A percentile compares a stretch with the other conserved stretches of the same genome.
Conservation (phyloP, 2,329 filamentous ascomycete genomes). For the Incumbomyces lentus region DNA sequence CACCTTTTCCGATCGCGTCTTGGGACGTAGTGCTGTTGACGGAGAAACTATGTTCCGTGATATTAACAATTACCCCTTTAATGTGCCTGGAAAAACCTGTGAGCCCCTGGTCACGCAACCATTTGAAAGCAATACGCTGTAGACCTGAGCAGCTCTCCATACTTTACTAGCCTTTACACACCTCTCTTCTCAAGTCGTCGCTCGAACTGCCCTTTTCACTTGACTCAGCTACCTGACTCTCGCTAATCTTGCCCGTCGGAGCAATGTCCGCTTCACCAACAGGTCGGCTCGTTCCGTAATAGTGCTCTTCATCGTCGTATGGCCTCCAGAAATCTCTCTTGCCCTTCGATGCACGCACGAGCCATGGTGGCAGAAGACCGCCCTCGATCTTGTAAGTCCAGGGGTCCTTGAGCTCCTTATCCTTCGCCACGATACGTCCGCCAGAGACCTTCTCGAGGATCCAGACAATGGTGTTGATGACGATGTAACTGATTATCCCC, state of each 20-base stretch:
- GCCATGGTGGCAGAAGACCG: conserved; percentile 65
- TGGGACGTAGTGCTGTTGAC: too few relatives aligned
- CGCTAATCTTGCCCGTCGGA: conserved; percentile 4
- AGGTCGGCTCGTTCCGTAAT: background rate
- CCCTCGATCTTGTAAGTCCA: conserved; percentile 72
- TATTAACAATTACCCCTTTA: too few relatives aligned
- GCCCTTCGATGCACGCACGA: conserved; percentile 51
- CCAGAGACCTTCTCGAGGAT: conserved; percentile 54
- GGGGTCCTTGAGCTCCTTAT: conserved; percentile 65
- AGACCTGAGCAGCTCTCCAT: too few relatives aligned
- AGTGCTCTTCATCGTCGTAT: conserved; percentile 24
- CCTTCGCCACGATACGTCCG: conserved; percentile 62
- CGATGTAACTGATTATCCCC: conserved; percentile 64
- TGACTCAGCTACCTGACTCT: conserved; percentile 1
- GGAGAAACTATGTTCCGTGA: too few relatives aligned
- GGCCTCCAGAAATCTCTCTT: conserved; percentile 64
- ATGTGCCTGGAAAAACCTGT: too few relatives aligned
- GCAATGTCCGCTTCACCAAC: background rate
- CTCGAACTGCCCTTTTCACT: background rate
- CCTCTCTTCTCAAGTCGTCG: conserved; percentile 2
- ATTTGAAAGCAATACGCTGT: too few relatives aligned
- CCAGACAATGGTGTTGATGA: conserved; percentile 64
- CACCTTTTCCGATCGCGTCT: too few relatives aligned
- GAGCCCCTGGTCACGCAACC: too few relatives aligned
- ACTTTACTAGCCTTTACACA: background rate